Evolutionary conservation across 2,329 filamentous ascomycete genomes (phyloP), one percentile per base, ranked within the genome.

Genomic region (Piedraia hortae): DNA sequence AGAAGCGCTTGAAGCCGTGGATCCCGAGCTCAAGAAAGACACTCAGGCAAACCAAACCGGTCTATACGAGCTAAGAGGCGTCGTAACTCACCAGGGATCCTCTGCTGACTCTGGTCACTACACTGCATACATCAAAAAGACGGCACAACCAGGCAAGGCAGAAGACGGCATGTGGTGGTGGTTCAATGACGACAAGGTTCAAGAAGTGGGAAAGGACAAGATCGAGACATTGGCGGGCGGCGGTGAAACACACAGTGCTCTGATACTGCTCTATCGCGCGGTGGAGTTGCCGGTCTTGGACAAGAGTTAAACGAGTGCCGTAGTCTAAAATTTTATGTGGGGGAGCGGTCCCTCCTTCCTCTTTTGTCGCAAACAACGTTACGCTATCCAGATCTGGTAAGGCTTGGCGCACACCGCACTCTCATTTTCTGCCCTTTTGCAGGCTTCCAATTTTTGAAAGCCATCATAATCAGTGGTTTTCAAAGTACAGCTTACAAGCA

Each of bases 161-260:
- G 77, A 89, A 41, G 77, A 89, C 40, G 78, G 74, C 34, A 90
- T 78, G 38, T 97, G 85, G 85, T 97, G 85, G 82, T 97, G 85
- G 82, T 97, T 97, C 59, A 93, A 97, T 46, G 85, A 97, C 38
- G 82, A 97, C 42, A 88, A 78, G 52, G 85, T 97, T 15, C 66
- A 71, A 8, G 85, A 97, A 51, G 85, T 97, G 13, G 65, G 75
- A 9, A 55, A 63, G 12, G 82, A 93, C 36, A 85, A 89, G 54
- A 88, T 97, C 33, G 73, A 82, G 42, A 71, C 68, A 3, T 58
- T 97, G 22, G 62, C 78, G 22, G 88, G 85, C 27, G 85, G 88
- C 38, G 54, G 54, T 32, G 74, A 85, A 47, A 71, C 66, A 24
- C 74, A 85, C 46, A 78, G 72, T 22, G 74, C 74, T 13, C 56